Evolutionary conservation across 495 filamentous ascomycete species (phyloP).

Genomic region (Margaritispora aquatica): DNA sequence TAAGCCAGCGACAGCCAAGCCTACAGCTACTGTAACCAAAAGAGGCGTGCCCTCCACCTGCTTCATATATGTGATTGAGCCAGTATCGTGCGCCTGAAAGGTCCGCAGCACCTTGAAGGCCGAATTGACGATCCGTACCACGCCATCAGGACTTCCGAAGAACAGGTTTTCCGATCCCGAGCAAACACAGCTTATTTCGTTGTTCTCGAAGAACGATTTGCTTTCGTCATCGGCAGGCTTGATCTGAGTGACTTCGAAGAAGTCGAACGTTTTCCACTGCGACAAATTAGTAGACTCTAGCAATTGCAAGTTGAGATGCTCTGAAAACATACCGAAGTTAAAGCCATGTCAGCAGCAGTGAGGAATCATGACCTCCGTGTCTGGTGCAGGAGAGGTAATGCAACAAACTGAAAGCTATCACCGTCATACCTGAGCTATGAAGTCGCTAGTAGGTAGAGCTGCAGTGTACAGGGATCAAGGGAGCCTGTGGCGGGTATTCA

Average conservation of each 20-base stretch:
- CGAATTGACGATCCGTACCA: slow-evolving; percentile 78
- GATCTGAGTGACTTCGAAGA: slow-evolving; percentile 90
- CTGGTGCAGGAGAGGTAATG: background rate
- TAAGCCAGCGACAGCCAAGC: slow-evolving; percentile 7
- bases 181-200: slow-evolving; percentile 54
- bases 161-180: slow-evolving; percentile 90
- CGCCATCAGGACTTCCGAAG: slow-evolving; percentile 75
- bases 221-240: slow-evolving; percentile 66
- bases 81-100: slow-evolving; percentile 76
- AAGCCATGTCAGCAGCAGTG: slow-evolving; percentile 21
- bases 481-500: background rate
- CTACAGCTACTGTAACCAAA: slow-evolving; percentile 71
- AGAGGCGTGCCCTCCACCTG: slow-evolving; percentile 85
- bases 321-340: slow-evolving; percentile 27
- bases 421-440: too few species aligned
- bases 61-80: slow-evolving; percentile 87
- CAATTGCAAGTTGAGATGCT: background rate
- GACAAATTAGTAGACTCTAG: background rate
- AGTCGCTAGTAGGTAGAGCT: background rate
- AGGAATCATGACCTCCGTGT: slow-evolving; percentile 6
- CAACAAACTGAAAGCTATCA: background rate
- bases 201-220: slow-evolving; percentile 38
- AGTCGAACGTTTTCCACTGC: slow-evolving; percentile 99
- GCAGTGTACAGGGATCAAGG: background rate
- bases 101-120: slow-evolving; percentile 80